phyloP scores from a whole-genome alignment of 1,284 basidiomycete species.

The Ustilago crameri region DNA sequence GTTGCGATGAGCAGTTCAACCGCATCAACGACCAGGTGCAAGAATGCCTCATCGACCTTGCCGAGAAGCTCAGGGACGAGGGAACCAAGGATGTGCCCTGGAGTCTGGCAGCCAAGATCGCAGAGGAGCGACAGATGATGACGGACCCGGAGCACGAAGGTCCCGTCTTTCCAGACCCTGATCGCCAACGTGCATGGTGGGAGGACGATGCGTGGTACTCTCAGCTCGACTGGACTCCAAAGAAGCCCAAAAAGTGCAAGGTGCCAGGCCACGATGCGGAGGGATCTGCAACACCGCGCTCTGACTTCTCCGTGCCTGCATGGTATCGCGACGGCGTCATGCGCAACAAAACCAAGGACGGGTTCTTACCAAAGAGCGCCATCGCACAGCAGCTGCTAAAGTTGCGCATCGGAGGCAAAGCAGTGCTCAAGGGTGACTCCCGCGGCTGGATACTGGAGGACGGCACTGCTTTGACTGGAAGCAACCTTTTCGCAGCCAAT shows the following conservation, averaged over 20 bases:
- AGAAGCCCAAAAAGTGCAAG: slow-evolving; percentile 74
- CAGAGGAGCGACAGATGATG: slow-evolving; percentile 29
- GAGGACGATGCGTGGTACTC: slow-evolving; percentile 84
- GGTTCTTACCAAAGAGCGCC: slow-evolving; percentile 27
- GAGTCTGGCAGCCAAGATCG: slow-evolving; percentile 62
- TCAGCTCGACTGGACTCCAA: slow-evolving; percentile 96
- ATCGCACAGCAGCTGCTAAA: slow-evolving; percentile 52
- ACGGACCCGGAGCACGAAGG: slow-evolving; percentile 18
- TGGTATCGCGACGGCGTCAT: slow-evolving; percentile 60
- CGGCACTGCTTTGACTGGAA: slow-evolving; percentile 27
- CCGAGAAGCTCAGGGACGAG: slow-evolving; percentile 71
- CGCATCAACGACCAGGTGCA: slow-evolving; percentile 81
- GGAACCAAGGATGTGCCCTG: slow-evolving; percentile 51
- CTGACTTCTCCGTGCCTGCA: slow-evolving; percentile 37
- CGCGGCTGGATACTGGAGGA: slow-evolving; percentile 41
- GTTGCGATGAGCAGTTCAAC: slow-evolving; percentile 82
- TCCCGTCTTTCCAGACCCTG: slow-evolving; percentile 39
- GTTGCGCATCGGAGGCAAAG: slow-evolving; percentile 42
- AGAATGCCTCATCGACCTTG: slow-evolving; percentile 76
- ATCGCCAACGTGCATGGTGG: slow-evolving; percentile 70
- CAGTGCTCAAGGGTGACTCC: slow-evolving; percentile 24
- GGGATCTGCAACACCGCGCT: slow-evolving; percentile 5
- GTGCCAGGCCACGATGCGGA: slow-evolving; percentile 4
- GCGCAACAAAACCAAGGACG: slow-evolving; percentile 38
- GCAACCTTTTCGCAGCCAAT: slow-evolving; percentile 41